Evolutionary conservation across 2,329 filamentous ascomycete genomes (phyloP).

Genomic region (Emergomyces orientalis): DNA sequence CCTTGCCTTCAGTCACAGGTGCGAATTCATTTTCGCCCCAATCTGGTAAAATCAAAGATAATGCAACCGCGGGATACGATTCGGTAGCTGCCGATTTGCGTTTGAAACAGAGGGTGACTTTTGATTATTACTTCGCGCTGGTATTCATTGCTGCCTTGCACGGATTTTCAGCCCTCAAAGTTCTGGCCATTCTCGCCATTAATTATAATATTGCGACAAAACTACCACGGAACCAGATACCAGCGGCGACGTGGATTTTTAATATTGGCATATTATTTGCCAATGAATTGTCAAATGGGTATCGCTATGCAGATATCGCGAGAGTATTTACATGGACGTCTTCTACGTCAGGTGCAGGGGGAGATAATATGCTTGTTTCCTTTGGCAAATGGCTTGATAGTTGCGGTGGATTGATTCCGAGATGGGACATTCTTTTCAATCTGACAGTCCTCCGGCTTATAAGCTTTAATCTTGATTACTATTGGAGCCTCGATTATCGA

Average conservation of each 20-base stretch:
- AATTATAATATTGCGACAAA: constrained; percentile 73
- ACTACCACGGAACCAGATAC: constrained; percentile 62
- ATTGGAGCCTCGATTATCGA: constrained; percentile 70
- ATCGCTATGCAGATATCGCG: constrained; percentile 58
- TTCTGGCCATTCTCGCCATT: constrained; percentile 65
- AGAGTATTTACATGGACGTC: constrained; percentile 39
- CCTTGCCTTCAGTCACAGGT: constrained; percentile 34
- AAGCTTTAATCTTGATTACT: constrained; percentile 95
- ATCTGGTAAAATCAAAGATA: constrained; percentile 17
- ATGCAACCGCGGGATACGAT: constrained; percentile 30
- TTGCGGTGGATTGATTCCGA: constrained; percentile 70
- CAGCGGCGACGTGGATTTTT: constrained; percentile 75
- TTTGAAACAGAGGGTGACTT: constrained; percentile 61
- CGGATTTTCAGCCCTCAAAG: constrained; percentile 75
- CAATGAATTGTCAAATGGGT: constrained; percentile 77
- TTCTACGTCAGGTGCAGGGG: constrained; percentile 23
- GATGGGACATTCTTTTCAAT: constrained; percentile 98
- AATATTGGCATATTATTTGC: constrained; percentile 78
- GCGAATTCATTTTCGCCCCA: constrained; percentile 18
- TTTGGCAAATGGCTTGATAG: constrained; percentile 68
- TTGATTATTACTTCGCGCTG: constrained; percentile 73
- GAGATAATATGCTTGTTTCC: constrained; percentile 41
- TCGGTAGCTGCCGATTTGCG: constrained; percentile 42
- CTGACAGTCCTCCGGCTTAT: constrained; percentile 85
- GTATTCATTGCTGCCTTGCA: constrained; percentile 72